These are phyloP conservation scores for Samsoniella hepiali DNA, from an alignment of 2,329 filamentous ascomycete genomes.

Conservation along the genomic window DNA sequence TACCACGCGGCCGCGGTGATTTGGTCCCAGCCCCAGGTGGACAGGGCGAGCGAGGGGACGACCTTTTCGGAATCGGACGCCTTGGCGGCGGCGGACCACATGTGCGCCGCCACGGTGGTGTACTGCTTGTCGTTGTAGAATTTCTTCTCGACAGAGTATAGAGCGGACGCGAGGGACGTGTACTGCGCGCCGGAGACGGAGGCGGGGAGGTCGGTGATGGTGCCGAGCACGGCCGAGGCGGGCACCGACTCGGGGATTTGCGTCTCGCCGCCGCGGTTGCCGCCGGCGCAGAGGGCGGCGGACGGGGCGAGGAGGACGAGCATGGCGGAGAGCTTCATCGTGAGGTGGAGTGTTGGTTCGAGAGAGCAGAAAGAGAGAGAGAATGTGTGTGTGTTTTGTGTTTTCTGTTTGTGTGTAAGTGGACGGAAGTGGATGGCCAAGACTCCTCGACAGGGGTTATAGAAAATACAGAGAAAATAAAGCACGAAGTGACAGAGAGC, in stretches of 20 bases:
- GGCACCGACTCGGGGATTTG: neutral
- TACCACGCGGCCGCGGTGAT: constrained; percentile 1
- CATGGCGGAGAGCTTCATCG: neutral
- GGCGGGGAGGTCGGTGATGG: neutral
- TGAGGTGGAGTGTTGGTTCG: neutral
- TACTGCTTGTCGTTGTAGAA: constrained; percentile 16
- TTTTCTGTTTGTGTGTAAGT: neutral
- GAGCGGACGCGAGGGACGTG: constrained; percentile 13
- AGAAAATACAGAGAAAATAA: no score
- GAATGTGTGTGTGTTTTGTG: neutral
- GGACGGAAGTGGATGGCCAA: neutral
- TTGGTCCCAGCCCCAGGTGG: neutral
- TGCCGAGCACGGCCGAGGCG: constrained; percentile 8
- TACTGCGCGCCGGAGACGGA: neutral
- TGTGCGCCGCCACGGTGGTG: constrained; percentile 20
- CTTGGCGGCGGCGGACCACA: constrained; percentile 21
- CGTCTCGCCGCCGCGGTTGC: neutral
- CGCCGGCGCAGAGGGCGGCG: neutral
- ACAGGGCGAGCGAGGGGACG: constrained; percentile 18
- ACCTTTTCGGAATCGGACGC: constrained; percentile 20
- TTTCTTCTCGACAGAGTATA: constrained; percentile 19
- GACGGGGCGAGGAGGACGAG: neutral
- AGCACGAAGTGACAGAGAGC: no score
- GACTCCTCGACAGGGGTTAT: no score
- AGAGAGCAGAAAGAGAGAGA: no score